Base-by-base conservation (phyloP, 2,329 filamentous ascomycete species). In the Teratosphaeria gauchensis region DNA sequence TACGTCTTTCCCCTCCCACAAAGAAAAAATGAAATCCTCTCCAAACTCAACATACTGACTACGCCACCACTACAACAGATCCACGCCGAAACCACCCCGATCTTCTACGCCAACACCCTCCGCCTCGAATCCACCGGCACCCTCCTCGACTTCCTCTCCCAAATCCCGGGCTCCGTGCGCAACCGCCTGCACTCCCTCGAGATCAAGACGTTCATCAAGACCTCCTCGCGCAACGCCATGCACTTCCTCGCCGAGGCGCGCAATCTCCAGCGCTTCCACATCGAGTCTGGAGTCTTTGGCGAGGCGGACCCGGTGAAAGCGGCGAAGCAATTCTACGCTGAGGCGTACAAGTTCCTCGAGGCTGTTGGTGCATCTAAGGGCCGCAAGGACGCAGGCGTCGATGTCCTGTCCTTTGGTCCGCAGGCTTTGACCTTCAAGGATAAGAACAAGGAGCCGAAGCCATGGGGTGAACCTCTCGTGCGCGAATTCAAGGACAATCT, bases 241-340 rank as follows among this genome's bases (percentile, higher is more conserved):
- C 61, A 68, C 59, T 61, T 69, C 33, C 70, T 76, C 12, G 58
- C 66, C 14, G 68, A 72, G 19, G 66, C 66, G 31, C 62, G 59
- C 28, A 64, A 70, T 53, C 59, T 75, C 1, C 16, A 61, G 12
- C 58, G 56, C 24, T 42, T 76, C 48, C 61, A 61, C 59, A 67
- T 76, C 59, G 61, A 65, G 4, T 30, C 16, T 9, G 68, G 68
- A 38, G 66, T 74, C 31, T 63, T 56, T 33, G 32, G 53, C 35
- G 69, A 70, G 21, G 62, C 56, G 38, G 69, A 70, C 31, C 68
- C 71, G 0, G 59, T 56, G 28, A 74, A 71, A 56, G 69, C 71
- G 1, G 71, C 71, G 42, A 71, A 70, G 58, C 53, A 59, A 7
- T 71, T 76, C 64, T 69, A 66, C 65, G 64, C 64, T 42, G 72